Base-by-base conservation (phyloP, 345 rosid species). In the Raphanus raphanistrum region DNA sequence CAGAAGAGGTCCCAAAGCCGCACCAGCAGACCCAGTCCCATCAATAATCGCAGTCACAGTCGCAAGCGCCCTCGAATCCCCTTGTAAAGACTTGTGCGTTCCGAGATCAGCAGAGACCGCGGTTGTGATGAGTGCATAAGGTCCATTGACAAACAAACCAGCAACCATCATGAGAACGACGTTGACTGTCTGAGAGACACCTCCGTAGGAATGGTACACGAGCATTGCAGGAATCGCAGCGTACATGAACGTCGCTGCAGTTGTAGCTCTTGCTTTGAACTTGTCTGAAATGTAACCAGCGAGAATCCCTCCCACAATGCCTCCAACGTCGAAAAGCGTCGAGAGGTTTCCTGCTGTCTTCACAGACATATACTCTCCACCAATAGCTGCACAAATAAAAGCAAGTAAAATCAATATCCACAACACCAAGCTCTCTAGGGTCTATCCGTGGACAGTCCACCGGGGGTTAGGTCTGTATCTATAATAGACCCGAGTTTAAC, bases 61-160 rank as follows among this genome's bases (percentile, higher is more conserved):
- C 2, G 97, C 97, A 58, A 94, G 85, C 3, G 97, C 98, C 57
- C 98, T 92, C 3, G 97, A 94, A 82, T 92, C 89, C 27, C 97
- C 97, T 78, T 83, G 90, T 2, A 92, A 82, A 68, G 92, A 92
- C 80, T 86, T 84, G 83, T 94, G 98, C 0, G 98, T 94, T 9
- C 98, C 98, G 10, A 94, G 97, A 81, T 94, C 98, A 1, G 93
- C 94, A 2, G 98, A 94, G 61, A 94, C 98, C 11, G 98, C 97
- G 27, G 98, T 94, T 4, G 98, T 94, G 83, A 94, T 92, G 35
- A 94, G 95, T 1, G 98, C 95, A n/a, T 94, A 92, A 9, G 97
- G 98, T 29, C 97, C 98, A 4, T 92, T 94, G 66, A 94, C 80
- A 21, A 94, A 92, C 58, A 94, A 87, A 69, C 97, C 98, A 66